These are phyloP conservation scores for Saccharomycopsis sp. DNA, from an alignment of 805 yeast genomes.

Conservation along the genomic window DNA sequence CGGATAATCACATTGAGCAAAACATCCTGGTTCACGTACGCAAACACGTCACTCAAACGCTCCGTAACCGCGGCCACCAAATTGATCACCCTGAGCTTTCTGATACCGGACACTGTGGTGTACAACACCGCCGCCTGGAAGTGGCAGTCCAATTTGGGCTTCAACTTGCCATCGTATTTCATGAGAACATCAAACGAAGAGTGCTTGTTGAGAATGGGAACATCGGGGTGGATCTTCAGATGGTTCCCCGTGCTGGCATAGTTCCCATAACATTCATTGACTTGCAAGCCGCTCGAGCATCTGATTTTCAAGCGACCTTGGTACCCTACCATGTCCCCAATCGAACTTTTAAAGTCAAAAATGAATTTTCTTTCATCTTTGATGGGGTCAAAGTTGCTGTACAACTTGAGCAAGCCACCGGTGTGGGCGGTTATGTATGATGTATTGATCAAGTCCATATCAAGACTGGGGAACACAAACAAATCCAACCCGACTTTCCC, in stretches of 20 bases:
- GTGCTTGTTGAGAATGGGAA: conserved; percentile 57
- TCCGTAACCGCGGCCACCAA: conserved; percentile 74
- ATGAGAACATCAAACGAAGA: conserved; percentile 65
- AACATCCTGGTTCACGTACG: conserved; percentile 71
- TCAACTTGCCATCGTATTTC: conserved; percentile 65
- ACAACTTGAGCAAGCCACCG: conserved; percentile 61
- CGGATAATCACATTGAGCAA: conserved; percentile 45
- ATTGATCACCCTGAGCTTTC: conserved; percentile 84
- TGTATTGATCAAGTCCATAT: conserved; percentile 68
- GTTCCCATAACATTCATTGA: conserved; percentile 63
- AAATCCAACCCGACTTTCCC: conserved; percentile 68
- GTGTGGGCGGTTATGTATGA: conserved; percentile 55
- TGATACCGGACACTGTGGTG: conserved; percentile 64
- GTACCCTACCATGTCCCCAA: conserved; percentile 51
- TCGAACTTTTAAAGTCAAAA: conserved; percentile 47
- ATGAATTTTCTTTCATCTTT: conserved; percentile 62
- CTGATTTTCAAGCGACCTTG: conserved; percentile 80
- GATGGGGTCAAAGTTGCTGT: conserved; percentile 56
- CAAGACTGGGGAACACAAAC: conserved; percentile 53
- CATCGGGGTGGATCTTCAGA: conserved; percentile 42
- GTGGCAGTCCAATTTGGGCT: conserved; percentile 67
- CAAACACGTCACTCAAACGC: conserved; percentile 62
- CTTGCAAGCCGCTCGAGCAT: conserved; percentile 80
- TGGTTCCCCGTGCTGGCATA: conserved; percentile 32
- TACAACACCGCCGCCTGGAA: conserved; percentile 87